Percentiles rank a stretch among this genome's conserved stretches.
These are phyloP conservation scores for Tetrapisispora fleetii DNA, from an alignment of 805 yeast species.

Conservation along the genomic window DNA sequence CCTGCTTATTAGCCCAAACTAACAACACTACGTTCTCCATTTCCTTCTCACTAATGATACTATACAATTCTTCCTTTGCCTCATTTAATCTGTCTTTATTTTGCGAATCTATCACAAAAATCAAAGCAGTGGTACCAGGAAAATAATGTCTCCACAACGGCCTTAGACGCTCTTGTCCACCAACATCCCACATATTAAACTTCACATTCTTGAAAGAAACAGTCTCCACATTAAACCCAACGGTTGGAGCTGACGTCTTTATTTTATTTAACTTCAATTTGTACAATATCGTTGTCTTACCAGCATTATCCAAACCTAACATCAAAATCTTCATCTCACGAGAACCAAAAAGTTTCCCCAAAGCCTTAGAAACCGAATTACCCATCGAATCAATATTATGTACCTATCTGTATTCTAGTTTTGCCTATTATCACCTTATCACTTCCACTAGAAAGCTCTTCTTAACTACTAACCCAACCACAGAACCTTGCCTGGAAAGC, in stretches of 20 bases:
- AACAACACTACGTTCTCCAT: conserved; percentile 69
- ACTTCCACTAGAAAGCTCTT: too few relatives aligned
- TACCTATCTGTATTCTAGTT: too few relatives aligned
- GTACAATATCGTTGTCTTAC: conserved; percentile 81
- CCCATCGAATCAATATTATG: conserved; percentile 17
- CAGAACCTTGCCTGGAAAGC: too few relatives aligned
- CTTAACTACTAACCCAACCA: too few relatives aligned
- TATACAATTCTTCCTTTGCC: conserved; percentile 65
- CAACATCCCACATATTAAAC: conserved; percentile 90
- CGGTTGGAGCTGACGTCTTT: conserved; percentile 79
- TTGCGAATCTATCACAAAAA: conserved; percentile 80
- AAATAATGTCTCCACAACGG: conserved; percentile 94
- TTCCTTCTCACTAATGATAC: conserved; percentile 75
- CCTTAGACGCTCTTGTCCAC: conserved; percentile 88
- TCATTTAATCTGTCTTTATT: conserved; percentile 65
- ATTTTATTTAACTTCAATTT: conserved; percentile 71
- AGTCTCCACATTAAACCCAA: conserved; percentile 87
- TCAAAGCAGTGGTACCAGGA: conserved; percentile 85
- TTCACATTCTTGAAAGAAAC: conserved; percentile 72
- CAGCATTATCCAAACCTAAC: conserved; percentile 91
- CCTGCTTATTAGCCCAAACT: conserved; percentile 87
- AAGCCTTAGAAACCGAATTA: conserved; percentile 25
- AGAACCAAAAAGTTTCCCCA: conserved; percentile 42
- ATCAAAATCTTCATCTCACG: conserved; percentile 63
- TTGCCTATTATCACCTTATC: background rate